Conservation (phyloP, 176 grass and related monocot genomes). For the Oryza coarctata region DNA sequence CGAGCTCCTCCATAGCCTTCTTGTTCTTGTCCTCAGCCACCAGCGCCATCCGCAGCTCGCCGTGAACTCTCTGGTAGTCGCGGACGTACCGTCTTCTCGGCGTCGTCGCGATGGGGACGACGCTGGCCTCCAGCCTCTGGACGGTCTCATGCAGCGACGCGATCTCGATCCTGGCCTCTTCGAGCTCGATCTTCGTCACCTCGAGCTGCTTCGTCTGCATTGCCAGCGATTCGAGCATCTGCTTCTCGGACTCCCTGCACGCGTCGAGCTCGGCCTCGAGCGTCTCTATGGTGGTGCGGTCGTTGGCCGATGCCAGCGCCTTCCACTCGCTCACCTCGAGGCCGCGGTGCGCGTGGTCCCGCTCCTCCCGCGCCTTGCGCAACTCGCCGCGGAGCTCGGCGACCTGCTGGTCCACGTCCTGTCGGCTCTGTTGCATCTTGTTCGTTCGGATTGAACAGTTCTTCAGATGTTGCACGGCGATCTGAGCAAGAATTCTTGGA, state of each 20-base stretch:
- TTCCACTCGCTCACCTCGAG: constrained; percentile 70
- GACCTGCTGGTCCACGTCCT: constrained; percentile 56
- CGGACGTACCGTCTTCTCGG: constrained; percentile 34
- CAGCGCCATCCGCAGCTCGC: constrained; percentile 47
- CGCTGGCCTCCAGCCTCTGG: constrained; percentile 23
- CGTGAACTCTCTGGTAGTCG: constrained; percentile 32
- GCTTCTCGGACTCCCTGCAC: constrained; percentile 64
- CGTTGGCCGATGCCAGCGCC: constrained; percentile 37
- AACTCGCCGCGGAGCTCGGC: constrained; percentile 66
- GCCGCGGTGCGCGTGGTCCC: constrained; percentile 47
- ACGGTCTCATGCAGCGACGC: constrained; percentile 26
- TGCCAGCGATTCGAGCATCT: constrained; percentile 75
- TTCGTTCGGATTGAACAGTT: background rate
- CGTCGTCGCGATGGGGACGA: constrained; percentile 9
- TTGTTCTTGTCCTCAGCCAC: constrained; percentile 81
- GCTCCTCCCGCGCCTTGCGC: constrained; percentile 55
- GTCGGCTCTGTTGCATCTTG: constrained; percentile 33
- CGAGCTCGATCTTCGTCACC: constrained; percentile 77
- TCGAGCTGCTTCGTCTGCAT: constrained; percentile 89
- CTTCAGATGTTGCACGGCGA: constrained; percentile 6
- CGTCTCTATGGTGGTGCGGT: constrained; percentile 42
- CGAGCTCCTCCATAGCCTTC: constrained; percentile 81
- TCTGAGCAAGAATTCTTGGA: constrained; percentile 1
- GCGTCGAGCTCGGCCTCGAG: constrained; percentile 52
- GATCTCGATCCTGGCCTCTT: constrained; percentile 68